Conservation (phyloP, 2,329 filamentous ascomycete species). For the Zymoseptoria crescenta region DNA sequence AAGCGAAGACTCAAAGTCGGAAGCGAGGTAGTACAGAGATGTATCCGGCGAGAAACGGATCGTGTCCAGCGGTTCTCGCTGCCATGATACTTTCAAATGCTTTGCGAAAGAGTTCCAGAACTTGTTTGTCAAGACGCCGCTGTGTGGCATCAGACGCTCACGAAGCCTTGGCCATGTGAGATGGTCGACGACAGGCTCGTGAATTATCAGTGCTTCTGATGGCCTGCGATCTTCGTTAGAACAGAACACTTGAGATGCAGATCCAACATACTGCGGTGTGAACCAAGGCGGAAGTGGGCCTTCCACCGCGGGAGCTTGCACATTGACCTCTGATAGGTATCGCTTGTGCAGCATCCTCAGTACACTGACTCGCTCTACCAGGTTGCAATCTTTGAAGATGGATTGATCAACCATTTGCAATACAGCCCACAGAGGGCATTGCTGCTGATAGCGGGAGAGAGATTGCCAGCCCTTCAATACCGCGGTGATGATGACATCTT, state of each 20-base stretch:
- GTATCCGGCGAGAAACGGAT: constrained; percentile 9
- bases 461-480: constrained; percentile 18
- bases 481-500: constrained; percentile 15
- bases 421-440: constrained; percentile 16
- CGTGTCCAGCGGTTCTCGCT: constrained; percentile 15
- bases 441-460: constrained; percentile 14
- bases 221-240: constrained; percentile 10
- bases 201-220: constrained; percentile 15
- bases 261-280: constrained; percentile 13
- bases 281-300: constrained; percentile 18
- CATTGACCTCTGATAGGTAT: constrained; percentile 17
- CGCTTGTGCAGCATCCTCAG: constrained; percentile 18
- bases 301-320: constrained; percentile 10
- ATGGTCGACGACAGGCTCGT: constrained; percentile 19
- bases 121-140: constrained; percentile 14
- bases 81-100: constrained; percentile 14
- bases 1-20: constrained; percentile 12
- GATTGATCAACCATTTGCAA: constrained; percentile 16
- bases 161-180: constrained; percentile 15
- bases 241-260: neutral
- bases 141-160: constrained; percentile 13
- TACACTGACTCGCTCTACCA: constrained; percentile 16
- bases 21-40: constrained; percentile 12
- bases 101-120: constrained; percentile 15
- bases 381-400: constrained; percentile 17